A percentile compares a stretch with the other conserved stretches of the same genome.
phyloP scores from a whole-genome alignment of 2,329 filamentous ascomycete genomes.

The Fusarium austroafricanum region DNA sequence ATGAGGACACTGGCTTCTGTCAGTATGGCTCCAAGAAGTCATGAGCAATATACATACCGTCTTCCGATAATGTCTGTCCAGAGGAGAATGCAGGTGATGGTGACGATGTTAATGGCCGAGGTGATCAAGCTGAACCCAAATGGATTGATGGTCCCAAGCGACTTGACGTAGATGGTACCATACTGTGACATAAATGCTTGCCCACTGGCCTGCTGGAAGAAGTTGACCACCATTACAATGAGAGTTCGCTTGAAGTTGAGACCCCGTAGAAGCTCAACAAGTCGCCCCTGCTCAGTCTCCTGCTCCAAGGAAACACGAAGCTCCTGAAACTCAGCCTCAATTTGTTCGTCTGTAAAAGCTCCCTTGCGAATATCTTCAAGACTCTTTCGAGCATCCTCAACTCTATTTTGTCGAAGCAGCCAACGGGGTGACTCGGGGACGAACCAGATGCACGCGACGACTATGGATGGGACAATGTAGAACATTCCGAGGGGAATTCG shows the following conservation, averaged over 20 bases:
- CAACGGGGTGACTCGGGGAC: conserved; percentile 46
- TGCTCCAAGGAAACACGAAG: conserved; percentile 23
- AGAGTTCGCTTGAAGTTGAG: conserved; percentile 29
- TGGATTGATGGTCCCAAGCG: conserved; percentile 41
- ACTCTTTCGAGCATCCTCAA: conserved; percentile 25
- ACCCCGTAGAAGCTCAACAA: conserved; percentile 20
- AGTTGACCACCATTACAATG: conserved; percentile 29
- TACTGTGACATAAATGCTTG: conserved; percentile 40
- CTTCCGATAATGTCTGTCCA: conserved; percentile 26
- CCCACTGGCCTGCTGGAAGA: conserved; percentile 37
- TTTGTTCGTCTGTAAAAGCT: conserved; percentile 31
- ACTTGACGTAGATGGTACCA: conserved; percentile 39
- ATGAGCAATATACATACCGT: not conserved
- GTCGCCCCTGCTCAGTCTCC: conserved; percentile 33
- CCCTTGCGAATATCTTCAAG: conserved; percentile 27
- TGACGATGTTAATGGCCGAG: conserved; percentile 28
- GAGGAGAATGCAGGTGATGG: not conserved
- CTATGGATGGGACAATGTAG: conserved; percentile 36
- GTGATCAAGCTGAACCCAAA: conserved; percentile 45
- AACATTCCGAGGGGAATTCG: conserved; percentile 41
- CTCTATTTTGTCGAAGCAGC: conserved; percentile 36
- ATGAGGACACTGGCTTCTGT: not conserved
- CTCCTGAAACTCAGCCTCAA: conserved; percentile 29
- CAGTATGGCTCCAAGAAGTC: not conserved
- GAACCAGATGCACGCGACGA: conserved; percentile 31